Conservation (phyloP, 2,329 filamentous ascomycete species). For the Beauveria sp. region DNA sequence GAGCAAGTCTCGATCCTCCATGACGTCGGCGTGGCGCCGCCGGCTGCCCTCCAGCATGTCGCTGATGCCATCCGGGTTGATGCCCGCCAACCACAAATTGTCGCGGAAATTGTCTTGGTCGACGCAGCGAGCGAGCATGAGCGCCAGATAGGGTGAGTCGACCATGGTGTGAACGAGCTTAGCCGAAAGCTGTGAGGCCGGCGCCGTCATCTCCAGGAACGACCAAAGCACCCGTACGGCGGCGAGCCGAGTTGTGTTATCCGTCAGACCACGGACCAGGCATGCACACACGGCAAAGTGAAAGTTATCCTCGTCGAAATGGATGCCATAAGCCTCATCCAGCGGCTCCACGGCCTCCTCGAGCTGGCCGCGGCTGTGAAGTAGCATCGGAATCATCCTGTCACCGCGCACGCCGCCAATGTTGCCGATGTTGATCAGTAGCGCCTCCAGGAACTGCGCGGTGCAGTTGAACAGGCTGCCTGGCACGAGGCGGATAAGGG, state of each 20-base stretch:
- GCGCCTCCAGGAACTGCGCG: constrained; percentile 56
- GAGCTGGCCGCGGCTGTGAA: constrained; percentile 53
- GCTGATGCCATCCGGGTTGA: constrained; percentile 34
- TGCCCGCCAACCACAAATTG: constrained; percentile 52
- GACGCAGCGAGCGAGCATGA: constrained; percentile 51
- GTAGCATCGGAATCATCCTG: constrained; percentile 50
- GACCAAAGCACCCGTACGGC: constrained; percentile 54
- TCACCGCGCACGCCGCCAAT: constrained; percentile 52
- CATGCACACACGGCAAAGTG: constrained; percentile 61
- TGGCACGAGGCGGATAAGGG: constrained; percentile 57
- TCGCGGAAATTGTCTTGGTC: constrained; percentile 54
- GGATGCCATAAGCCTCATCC: constrained; percentile 59
- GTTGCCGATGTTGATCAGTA: constrained; percentile 56
- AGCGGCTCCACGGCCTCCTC: constrained; percentile 55
- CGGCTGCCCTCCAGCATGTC: constrained; percentile 19
- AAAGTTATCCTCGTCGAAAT: constrained; percentile 57
- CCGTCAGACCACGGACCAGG: constrained; percentile 55
- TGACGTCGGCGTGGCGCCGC: constrained; percentile 29
- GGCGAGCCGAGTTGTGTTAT: constrained; percentile 50
- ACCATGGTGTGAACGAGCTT: constrained; percentile 19
- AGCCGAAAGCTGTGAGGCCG: constrained; percentile 11
- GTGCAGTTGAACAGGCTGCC: constrained; percentile 57
- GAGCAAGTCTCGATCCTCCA: constrained; percentile 55
- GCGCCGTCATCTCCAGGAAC: constrained; percentile 39
- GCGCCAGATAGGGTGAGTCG: constrained; percentile 50